Percentiles rank a stretch among this genome's conserved stretches.
Evolutionary conservation across 495 filamentous ascomycete species (phyloP).

Genomic region (Aspergillus nanangensis): DNA sequence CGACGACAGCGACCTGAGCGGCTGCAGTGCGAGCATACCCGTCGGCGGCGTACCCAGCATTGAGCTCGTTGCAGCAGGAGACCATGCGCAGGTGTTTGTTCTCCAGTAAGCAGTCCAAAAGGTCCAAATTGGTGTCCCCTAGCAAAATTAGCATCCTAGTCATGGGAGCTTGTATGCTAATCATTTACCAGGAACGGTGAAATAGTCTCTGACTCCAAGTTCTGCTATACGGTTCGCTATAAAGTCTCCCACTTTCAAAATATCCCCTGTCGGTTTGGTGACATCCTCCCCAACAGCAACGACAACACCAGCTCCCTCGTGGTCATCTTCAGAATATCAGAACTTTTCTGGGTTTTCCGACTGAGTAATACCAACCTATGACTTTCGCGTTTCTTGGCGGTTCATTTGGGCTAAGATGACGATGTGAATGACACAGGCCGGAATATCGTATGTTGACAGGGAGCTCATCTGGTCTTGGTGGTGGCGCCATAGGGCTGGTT

Average conservation of each 20-base stretch:
- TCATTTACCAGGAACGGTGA: constrained; percentile 8
- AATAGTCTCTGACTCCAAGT: constrained; percentile 7
- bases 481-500: background rate
- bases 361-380: background rate
- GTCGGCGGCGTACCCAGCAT: constrained; percentile 74
- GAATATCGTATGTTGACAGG: background rate
- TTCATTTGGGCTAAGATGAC: background rate
- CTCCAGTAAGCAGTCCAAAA: constrained; percentile 56
- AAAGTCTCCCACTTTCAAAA: background rate
- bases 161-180: background rate
- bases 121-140: constrained; percentile 68
- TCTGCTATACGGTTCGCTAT: constrained; percentile 6
- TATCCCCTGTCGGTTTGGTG: background rate
- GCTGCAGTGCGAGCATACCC: constrained; percentile 59
- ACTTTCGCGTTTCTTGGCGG: too few species aligned
- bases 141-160: background rate
- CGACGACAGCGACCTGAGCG: constrained; percentile 61
- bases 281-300: background rate
- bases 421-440: background rate
- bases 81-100: constrained; percentile 61
- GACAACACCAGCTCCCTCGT: background rate
- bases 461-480: background rate
- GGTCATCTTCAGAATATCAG: background rate
- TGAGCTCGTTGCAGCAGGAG: constrained; percentile 72
- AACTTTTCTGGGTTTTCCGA: background rate